phyloP scores from a whole-genome alignment of 306 rosid genomes.

The Urtica urens region DNA sequence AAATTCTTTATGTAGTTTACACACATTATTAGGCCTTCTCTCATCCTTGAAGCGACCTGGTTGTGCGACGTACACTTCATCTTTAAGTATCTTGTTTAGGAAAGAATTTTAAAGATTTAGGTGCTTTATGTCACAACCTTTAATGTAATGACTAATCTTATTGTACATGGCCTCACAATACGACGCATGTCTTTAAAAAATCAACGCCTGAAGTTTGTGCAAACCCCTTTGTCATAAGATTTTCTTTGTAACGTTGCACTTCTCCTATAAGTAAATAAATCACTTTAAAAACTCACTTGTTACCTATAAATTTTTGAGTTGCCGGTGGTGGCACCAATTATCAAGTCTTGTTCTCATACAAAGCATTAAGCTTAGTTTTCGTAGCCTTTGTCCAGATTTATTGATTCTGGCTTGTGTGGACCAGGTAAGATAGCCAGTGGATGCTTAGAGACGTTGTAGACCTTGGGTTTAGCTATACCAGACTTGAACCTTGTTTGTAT shows the following conservation, averaged over 20 bases:
- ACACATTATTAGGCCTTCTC: background rate
- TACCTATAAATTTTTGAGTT: background rate
- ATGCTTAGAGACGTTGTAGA: background rate
- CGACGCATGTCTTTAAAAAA: background rate
- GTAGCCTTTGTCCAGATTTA: background rate
- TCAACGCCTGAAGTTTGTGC: background rate
- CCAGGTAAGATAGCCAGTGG: too few species aligned
- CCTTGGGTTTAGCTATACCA: background rate
- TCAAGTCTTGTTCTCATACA: background rate
- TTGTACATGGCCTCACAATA: background rate
- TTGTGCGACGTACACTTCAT: background rate
- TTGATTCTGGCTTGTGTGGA: background rate
- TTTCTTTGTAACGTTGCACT: background rate
- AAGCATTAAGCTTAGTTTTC: background rate
- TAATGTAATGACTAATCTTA: background rate
- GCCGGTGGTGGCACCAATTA: background rate
- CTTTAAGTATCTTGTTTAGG: background rate
- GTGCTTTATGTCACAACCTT: background rate
- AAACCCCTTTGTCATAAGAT: background rate
- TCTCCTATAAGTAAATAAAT: background rate
- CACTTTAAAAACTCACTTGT: background rate
- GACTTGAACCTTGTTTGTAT: too few species aligned
- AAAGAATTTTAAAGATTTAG: background rate
- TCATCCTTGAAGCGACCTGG: background rate
- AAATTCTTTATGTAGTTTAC: background rate